phyloP scores from a whole-genome alignment of 2,329 filamentous ascomycete genomes.

The Aspergillus ustus region DNA sequence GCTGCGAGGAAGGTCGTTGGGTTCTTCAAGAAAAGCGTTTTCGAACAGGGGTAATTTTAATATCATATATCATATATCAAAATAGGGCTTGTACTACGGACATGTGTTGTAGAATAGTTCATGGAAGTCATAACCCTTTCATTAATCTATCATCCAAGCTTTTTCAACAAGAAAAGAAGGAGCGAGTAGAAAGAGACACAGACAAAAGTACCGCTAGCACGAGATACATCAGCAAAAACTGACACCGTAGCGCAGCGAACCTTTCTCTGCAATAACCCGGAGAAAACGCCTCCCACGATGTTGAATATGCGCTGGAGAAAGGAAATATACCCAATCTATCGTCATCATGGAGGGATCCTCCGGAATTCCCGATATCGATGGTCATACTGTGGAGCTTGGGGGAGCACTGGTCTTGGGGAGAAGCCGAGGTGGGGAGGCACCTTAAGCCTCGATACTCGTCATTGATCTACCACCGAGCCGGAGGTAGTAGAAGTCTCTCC shows the following conservation, averaged over 20 bases:
- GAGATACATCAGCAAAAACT: slow-evolving; percentile 32
- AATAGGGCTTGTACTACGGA: neutral
- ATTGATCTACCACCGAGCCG: slow-evolving; percentile 15
- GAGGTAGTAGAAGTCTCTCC: slow-evolving; percentile 3
- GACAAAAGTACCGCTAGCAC: slow-evolving; percentile 32
- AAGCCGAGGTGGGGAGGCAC: slow-evolving; percentile 22
- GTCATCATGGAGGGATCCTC: slow-evolving; percentile 20
- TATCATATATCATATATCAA: neutral
- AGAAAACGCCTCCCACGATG: slow-evolving; percentile 27
- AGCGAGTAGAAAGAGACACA: slow-evolving; percentile 34
- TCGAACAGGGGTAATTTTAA: slow-evolving; percentile 44
- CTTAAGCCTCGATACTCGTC: slow-evolving; percentile 19
- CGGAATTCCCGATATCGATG: slow-evolving; percentile 26
- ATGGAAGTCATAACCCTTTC: slow-evolving; percentile 34
- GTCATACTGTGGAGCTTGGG: slow-evolving; percentile 33
- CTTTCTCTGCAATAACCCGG: slow-evolving; percentile 34
- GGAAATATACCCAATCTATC: slow-evolving; percentile 13
- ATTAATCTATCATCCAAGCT: slow-evolving; percentile 39
- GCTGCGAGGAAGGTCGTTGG: slow-evolving; percentile 74
- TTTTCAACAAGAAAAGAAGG: slow-evolving; percentile 25
- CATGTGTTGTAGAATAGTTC: slow-evolving; percentile 1
- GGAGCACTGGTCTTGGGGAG: slow-evolving; percentile 24
- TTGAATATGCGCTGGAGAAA: slow-evolving; percentile 14
- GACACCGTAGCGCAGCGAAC: slow-evolving; percentile 33
- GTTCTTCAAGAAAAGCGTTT: slow-evolving; percentile 76